Evolutionary conservation across 768 basidiomycete genomes (phyloP), one percentile per base, ranked within the genome.

Genomic region (Rhodocollybia butyracea): DNA sequence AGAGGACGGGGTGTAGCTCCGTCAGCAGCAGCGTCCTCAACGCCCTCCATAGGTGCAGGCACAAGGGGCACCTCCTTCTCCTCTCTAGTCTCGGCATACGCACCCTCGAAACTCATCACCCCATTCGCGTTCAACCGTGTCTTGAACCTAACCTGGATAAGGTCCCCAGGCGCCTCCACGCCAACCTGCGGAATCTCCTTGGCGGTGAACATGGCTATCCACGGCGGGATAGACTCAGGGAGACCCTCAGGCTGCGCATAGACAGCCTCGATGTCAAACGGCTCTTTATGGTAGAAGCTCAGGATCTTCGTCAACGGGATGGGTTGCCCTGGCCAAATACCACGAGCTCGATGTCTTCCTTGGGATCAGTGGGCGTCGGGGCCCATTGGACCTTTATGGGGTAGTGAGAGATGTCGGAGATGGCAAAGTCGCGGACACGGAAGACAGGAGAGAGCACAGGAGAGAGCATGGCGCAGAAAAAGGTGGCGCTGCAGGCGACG

Each of bases 391-490:
- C 86, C 71, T 89, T 94, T 82, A 98, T 85, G 15, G 94, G 86
- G 77, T 91, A 97, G 42, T 84, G 78, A 54, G 86, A 81, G 73
- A 91, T 85, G 70, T 99, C 97, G 68, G 85, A 82, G 57, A 94
- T 76, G 65, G 84, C 78, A 80, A 99, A 99, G 59, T 98, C 95
- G 61, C 94, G 89, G 31, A 98, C 96, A 60, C 93, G 90, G 90
- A 98, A 99, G 51, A 94, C 87, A 62, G 97, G 97, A 30, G n/a
- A n/a, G n/a, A n/a, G n/a, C n/a, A n/a, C n/a, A n/a, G n/a, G n/a
- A n/a, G 94, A 97, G 61, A 97, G 88, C 79, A 93, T 93, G 27
- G 97, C 96, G 68, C 96, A 98, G 34, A 93, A 86, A 70, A 99
- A 97, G 54, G 97, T 98, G 48, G 94, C 91, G 39, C 96, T 96